Percentiles rank a stretch among this genome's conserved stretches.
These are phyloP conservation scores for Cyclaneusma minus DNA, from an alignment of 2,329 filamentous ascomycete species.

Conservation along the genomic window DNA sequence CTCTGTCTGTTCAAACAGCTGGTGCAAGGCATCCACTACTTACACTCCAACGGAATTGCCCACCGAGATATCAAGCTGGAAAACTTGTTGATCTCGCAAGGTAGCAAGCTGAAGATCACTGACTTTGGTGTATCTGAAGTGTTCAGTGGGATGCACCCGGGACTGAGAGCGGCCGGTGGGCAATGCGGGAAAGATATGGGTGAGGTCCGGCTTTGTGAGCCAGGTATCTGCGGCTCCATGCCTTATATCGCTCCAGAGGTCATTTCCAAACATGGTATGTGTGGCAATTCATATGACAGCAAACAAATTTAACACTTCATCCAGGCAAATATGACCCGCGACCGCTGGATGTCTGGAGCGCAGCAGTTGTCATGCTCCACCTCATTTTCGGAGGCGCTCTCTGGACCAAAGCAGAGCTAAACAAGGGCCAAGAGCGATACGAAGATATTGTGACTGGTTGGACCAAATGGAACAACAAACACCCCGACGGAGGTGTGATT, in stretches of 20 bases:
- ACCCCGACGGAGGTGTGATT: slow-evolving; percentile 29
- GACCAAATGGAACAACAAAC: slow-evolving; percentile 48
- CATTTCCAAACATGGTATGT: slow-evolving; percentile 45
- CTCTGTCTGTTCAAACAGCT: slow-evolving; percentile 84
- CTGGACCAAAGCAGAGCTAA: slow-evolving; percentile 50
- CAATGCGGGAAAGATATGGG: slow-evolving; percentile 61
- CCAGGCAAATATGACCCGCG: slow-evolving; percentile 53
- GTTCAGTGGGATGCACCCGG: slow-evolving; percentile 69
- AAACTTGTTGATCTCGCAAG: slow-evolving; percentile 64
- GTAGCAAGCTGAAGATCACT: slow-evolving; percentile 77
- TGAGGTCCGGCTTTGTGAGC: slow-evolving; percentile 53
- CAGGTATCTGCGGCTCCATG: slow-evolving; percentile 71
- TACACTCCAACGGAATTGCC: slow-evolving; percentile 72
- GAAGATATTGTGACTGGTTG: slow-evolving; percentile 49
- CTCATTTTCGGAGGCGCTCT: slow-evolving; percentile 58
- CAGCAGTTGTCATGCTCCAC: slow-evolving; percentile 68
- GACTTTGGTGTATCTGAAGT: slow-evolving; percentile 86
- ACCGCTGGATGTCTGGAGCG: slow-evolving; percentile 73
- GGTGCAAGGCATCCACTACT: slow-evolving; percentile 64
- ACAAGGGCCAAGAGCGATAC: slow-evolving; percentile 38
- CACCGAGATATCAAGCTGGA: slow-evolving; percentile 87
- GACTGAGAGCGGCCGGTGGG: slow-evolving; percentile 55
- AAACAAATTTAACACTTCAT: slow-evolving; percentile 5
- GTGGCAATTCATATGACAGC: slow-evolving; percentile 10
- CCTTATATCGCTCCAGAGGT: slow-evolving; percentile 86